These are phyloP conservation scores for Pythium sp. DNA, from an alignment of 352 stramenopile genomes.

Conservation along the genomic window DNA sequence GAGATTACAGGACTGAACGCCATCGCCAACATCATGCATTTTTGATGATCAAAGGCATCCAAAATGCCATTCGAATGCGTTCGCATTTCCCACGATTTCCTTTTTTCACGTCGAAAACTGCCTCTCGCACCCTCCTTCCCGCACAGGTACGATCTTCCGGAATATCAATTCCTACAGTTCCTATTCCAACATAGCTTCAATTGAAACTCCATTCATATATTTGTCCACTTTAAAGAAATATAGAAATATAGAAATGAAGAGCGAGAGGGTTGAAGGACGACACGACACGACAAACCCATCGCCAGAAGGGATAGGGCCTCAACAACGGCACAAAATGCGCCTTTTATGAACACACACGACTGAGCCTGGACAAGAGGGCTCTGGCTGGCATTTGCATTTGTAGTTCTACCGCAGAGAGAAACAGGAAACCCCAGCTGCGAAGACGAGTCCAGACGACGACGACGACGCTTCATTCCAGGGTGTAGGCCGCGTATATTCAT, in stretches of 20 bases:
- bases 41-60: not conserved
- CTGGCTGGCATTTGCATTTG: not conserved
- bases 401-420: not conserved
- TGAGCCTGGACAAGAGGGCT: not conserved
- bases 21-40: too few relatives aligned
- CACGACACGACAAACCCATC: not conserved
- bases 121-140: not conserved
- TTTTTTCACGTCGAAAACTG: not conserved
- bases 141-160: not conserved
- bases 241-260: not conserved
- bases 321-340: not conserved
- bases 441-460: not conserved
- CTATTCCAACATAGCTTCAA: accelerated
- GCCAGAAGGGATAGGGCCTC: not conserved
- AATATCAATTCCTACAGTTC: not conserved
- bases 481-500: not conserved
- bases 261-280: constrained; percentile 3
- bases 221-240: not conserved
- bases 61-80: not conserved
- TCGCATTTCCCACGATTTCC: not conserved
- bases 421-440: not conserved
- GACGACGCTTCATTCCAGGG: not conserved
- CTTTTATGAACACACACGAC: not conserved
- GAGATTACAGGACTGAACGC: too few relatives aligned
- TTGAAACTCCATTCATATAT: not conserved